These are phyloP conservation scores for Chaetomium fimeti DNA, from an alignment of 495 filamentous ascomycete genomes.

Conservation along the genomic window DNA sequence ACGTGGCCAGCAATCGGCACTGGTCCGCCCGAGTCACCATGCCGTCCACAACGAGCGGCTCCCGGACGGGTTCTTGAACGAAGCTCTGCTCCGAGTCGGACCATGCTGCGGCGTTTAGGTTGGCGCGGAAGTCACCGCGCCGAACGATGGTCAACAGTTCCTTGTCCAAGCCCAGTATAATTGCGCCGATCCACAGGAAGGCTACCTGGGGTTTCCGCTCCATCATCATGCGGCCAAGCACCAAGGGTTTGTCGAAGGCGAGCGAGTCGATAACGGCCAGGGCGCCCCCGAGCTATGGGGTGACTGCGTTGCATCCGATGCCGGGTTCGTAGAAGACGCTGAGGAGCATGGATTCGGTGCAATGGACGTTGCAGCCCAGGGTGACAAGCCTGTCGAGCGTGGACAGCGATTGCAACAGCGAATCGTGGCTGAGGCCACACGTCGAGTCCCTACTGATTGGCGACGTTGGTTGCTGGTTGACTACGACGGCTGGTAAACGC, in stretches of 20 bases:
- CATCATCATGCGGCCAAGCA: slow-evolving; percentile 26
- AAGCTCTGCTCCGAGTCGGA: slow-evolving; percentile 21
- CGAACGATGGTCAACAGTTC: slow-evolving; percentile 1
- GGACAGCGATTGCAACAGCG: too few relatives aligned
- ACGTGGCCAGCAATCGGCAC: slow-evolving; percentile 20
- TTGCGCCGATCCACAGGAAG: slow-evolving; percentile 22
- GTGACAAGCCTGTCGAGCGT: not conserved
- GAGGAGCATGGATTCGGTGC: slow-evolving; percentile 17
- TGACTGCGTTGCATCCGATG: slow-evolving; percentile 21
- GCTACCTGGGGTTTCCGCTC: slow-evolving; percentile 17
- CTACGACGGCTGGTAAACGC: not conserved
- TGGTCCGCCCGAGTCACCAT: slow-evolving; percentile 17
- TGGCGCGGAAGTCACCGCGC: slow-evolving; percentile 5
- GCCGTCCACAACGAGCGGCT: slow-evolving; percentile 12
- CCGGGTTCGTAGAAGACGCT: slow-evolving; percentile 23
- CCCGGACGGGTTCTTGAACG: slow-evolving; percentile 16
- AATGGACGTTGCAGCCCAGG: not conserved
- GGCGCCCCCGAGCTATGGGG: slow-evolving; percentile 25
- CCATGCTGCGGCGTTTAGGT: slow-evolving; percentile 21
- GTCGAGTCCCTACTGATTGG: not conserved
- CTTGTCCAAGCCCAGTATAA: slow-evolving; percentile 19
- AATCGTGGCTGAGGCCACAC: not conserved
- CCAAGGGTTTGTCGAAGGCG: not conserved
- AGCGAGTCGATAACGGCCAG: slow-evolving; percentile 16
- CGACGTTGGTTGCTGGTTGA: not conserved